Evolutionary conservation across 805 yeast species (phyloP), one percentile per base, ranked within the genome.

Genomic region (Naumovozyma baii): DNA sequence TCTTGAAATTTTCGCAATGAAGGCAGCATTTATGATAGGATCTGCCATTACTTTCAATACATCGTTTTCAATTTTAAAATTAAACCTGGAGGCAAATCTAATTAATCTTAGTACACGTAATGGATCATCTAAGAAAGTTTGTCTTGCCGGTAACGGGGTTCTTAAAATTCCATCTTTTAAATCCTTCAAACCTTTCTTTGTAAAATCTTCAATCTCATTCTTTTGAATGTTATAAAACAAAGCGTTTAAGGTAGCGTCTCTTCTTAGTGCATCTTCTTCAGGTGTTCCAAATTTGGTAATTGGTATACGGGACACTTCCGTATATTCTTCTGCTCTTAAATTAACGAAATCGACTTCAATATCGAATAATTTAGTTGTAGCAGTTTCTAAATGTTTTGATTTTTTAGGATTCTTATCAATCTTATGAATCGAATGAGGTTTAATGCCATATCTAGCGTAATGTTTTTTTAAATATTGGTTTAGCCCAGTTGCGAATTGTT

Each of bases 231-330:
- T 92, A 62, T 82, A 92, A 54, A 92, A 92, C 18, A 92, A 64
- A 0, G 98, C 94, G 59, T 92, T 92, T 39, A 92, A 64, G 0
- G 98, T 92, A 2, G 97, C 97, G 64, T 92, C 99, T 55, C 99
- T 70, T 52, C 99, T 72, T 47, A 76, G 66, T 0, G 97, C 96
- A 61, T 92, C 99, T 55, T 90, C 83, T 45, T 74, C 72, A 0
- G 97, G 90, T 0, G 97, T 87, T 0, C 99, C 99, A 51, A 78
- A 81, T 51, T 74, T 72, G 9, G 31, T 29, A 1, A 66, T 59
- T 1, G 99, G 99, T n/a, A 92, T 86, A 39, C 98, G 66, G 36
- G 94, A 81, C 30, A 80, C 80, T 17, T 73, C 76, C 0, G 94
- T 77, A 55, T 92, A 92, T 51, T 76, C 82, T 55, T 92, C 98